Evolutionary conservation across 2,329 filamentous ascomycete species (phyloP).

Genomic region (Anthostomella pinea): DNA sequence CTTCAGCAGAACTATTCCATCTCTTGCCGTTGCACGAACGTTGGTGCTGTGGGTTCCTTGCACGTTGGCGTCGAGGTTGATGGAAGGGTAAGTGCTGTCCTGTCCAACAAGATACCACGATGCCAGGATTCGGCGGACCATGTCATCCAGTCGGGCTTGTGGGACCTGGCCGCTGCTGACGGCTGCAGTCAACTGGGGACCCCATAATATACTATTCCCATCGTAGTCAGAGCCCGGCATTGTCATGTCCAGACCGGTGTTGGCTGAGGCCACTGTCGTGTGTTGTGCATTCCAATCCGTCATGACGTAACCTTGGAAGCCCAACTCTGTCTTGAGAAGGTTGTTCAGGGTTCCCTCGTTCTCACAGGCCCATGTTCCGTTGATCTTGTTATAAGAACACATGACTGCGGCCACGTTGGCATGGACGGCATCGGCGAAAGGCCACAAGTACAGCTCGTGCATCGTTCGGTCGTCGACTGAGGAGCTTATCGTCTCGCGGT

Average conservation of each 20-base stretch:
- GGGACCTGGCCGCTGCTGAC: slow-evolving; percentile 57
- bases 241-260: slow-evolving; percentile 74
- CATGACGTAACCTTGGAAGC: slow-evolving; percentile 63
- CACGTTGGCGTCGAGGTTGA: slow-evolving; percentile 53
- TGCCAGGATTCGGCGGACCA: slow-evolving; percentile 62
- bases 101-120: slow-evolving; percentile 59
- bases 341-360: slow-evolving; percentile 59
- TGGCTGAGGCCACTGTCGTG: slow-evolving; percentile 62
- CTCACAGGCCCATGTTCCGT: slow-evolving; percentile 66
- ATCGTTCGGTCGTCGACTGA: slow-evolving; percentile 63
- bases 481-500: slow-evolving; percentile 51
- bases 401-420: slow-evolving; percentile 65
- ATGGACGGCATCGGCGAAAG: slow-evolving; percentile 66
- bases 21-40: slow-evolving; percentile 52
- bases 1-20: slow-evolving; percentile 66
- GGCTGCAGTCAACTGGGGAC: slow-evolving; percentile 48
- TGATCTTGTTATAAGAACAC: slow-evolving; percentile 73
- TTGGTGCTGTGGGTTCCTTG: slow-evolving; percentile 61
- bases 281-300: slow-evolving; percentile 77
- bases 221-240: slow-evolving; percentile 70
- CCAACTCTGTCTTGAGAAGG: slow-evolving; percentile 67
- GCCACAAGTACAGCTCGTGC: slow-evolving; percentile 67
- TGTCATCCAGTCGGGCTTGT: slow-evolving; percentile 62
- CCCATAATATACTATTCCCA: slow-evolving; percentile 53
- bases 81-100: slow-evolving; percentile 46